Conservation (phyloP, 1,139 yeast genomes). For the Pichia terricola region DNA sequence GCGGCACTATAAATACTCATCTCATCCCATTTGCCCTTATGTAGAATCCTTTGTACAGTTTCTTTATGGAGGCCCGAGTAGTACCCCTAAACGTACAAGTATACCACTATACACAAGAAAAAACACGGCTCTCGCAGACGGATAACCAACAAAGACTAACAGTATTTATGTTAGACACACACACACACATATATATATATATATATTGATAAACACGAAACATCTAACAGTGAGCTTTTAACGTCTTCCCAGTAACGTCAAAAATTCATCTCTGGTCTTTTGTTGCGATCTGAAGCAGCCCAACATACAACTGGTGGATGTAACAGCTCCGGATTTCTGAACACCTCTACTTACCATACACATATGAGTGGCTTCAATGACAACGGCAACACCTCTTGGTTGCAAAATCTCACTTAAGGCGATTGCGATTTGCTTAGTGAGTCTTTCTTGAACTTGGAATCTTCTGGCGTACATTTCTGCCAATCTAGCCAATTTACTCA, state of each 20-base stretch:
- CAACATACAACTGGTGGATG: conserved; percentile 94
- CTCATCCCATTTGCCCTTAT: too few species aligned
- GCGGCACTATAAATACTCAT: too few species aligned
- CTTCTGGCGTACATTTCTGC: conserved; percentile 97
- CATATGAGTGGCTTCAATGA: conserved; percentile 96
- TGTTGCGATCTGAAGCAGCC: conserved; percentile 91
- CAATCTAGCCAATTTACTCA: conserved; percentile 84
- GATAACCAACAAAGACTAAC: too few species aligned
- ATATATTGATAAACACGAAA: too few species aligned
- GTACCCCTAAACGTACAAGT: too few species aligned
- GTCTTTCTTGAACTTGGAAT: conserved; percentile 91
- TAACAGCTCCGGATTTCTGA: conserved; percentile 87
- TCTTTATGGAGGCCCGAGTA: too few species aligned
- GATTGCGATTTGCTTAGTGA: conserved; percentile 95
- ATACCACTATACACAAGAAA: too few species aligned
- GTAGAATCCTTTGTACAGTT: too few species aligned
- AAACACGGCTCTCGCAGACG: too few species aligned
- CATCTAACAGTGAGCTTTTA: conserved; percentile 10
- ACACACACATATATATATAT: too few species aligned
- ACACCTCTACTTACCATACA: conserved; percentile 99
- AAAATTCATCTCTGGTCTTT: conserved; percentile 92
- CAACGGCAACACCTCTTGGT: conserved; percentile 97
- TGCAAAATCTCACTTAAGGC: conserved; percentile 82
- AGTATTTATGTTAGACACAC: too few species aligned
- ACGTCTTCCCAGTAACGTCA: conserved; percentile 64